These are phyloP conservation scores for Pyronema omphalodes DNA, from an alignment of 495 filamentous ascomycete genomes.

Conservation along the genomic window DNA sequence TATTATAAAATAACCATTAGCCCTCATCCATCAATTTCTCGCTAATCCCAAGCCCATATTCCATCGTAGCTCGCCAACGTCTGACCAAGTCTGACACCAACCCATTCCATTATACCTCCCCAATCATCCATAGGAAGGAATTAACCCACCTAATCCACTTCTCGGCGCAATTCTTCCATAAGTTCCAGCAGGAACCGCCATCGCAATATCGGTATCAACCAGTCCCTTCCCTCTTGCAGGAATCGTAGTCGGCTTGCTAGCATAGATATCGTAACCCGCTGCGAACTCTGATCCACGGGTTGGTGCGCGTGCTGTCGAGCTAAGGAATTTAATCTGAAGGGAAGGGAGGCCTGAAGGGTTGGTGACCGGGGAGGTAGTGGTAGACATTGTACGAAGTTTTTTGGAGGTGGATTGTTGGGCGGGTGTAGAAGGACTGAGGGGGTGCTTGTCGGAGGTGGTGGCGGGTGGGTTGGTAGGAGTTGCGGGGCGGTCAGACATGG, in stretches of 20 bases:
- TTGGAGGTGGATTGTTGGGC: not conserved
- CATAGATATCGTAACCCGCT: conserved; percentile 82
- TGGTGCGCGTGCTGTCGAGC: conserved; percentile 49
- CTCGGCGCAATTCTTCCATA: conserved; percentile 88
- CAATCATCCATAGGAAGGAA: no score
- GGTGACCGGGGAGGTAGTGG: not conserved
- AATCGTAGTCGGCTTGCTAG: conserved; percentile 49
- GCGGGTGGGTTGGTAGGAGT: not conserved
- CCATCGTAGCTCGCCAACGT: no score
- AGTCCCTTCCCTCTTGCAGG: conserved; percentile 66
- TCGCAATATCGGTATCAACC: conserved; percentile 75
- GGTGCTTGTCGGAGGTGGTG: not conserved
- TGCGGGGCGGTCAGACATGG: not conserved
- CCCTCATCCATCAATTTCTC: no score
- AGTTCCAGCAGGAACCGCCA: conserved; percentile 72
- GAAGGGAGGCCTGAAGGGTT: conserved; percentile 27
- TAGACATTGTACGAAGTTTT: not conserved
- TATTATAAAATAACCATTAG: no score
- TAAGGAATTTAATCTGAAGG: conserved; percentile 73
- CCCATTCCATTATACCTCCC: not conserved
- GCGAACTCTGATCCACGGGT: conserved; percentile 78
- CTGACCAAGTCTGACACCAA: no score
- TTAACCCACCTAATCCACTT: conserved; percentile 42
- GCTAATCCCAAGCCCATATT: no score
- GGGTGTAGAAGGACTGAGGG: not conserved